Conservation (phyloP, 345 rosid species). For the Diplotaxis tenuifolia region DNA sequence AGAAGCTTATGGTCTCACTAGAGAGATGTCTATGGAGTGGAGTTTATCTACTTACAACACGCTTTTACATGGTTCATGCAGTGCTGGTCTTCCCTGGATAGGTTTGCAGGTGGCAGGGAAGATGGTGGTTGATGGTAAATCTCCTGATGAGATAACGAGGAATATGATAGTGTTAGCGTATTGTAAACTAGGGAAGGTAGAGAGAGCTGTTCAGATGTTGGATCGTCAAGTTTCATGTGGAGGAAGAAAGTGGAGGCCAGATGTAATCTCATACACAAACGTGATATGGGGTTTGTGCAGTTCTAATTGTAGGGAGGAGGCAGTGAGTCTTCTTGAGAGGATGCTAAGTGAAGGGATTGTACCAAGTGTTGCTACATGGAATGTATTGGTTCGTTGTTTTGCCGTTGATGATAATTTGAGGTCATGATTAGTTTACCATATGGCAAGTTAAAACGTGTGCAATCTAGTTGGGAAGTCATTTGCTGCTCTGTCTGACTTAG, state of each 20-base stretch:
- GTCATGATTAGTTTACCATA: conserved; percentile 32
- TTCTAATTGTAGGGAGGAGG: conserved; percentile 50
- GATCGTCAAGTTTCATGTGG: conserved; percentile 42
- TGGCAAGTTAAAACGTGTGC: not conserved
- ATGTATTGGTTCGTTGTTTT: conserved; percentile 58
- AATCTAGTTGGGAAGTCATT: conserved; percentile 4
- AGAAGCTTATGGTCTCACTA: conserved; percentile 48
- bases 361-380: conserved; percentile 74
- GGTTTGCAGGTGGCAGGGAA: conserved; percentile 60
- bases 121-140: conserved; percentile 53
- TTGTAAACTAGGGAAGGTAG: conserved; percentile 52
- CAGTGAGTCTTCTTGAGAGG: conserved; percentile 45
- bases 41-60: conserved; percentile 63
- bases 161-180: conserved; percentile 55
- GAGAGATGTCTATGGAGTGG: conserved; percentile 52
- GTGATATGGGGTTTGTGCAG: conserved; percentile 66
- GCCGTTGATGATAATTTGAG: conserved; percentile 48
- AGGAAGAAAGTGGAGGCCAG: conserved; percentile 60
- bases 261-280: conserved; percentile 59
- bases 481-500: not conserved
- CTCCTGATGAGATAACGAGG: conserved; percentile 62
- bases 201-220: conserved; percentile 45
- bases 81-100: conserved; percentile 45
- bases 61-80: conserved; percentile 58
- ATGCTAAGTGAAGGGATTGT: conserved; percentile 51